A percentile compares a stretch with the other conserved stretches of the same genome.
These are phyloP conservation scores for Mucor piriformis DNA, from an alignment of 371 early-diverging fungal species.

Conservation along the genomic window DNA sequence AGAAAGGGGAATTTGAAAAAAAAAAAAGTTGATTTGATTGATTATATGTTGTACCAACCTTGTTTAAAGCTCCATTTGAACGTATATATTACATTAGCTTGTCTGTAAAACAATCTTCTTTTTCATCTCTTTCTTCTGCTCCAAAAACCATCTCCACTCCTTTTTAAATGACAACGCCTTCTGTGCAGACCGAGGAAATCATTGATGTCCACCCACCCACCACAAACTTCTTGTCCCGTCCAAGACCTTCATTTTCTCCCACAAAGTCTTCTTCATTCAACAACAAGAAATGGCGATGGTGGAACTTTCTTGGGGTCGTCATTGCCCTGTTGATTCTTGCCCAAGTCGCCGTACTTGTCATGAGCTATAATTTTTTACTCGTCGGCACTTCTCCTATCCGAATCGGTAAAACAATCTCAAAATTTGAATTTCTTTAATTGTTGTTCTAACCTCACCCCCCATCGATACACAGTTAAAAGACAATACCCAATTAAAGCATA, in stretches of 20 bases:
- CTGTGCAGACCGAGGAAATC: not conserved
- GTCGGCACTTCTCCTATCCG: conserved; percentile 47
- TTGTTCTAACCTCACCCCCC: not conserved
- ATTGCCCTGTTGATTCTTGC: conserved; percentile 42
- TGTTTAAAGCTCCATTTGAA: too few species aligned
- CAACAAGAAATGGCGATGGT: conserved; percentile 57
- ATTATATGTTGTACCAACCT: too few species aligned
- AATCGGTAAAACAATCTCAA: conserved; percentile 49
- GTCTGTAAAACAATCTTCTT: too few species aligned
- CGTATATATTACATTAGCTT: too few species aligned
- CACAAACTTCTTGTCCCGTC: not conserved
- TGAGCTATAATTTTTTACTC: conserved; percentile 44
- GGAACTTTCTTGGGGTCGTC: conserved; percentile 46
- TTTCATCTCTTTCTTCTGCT: too few species aligned
- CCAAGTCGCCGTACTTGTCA: conserved; percentile 38
- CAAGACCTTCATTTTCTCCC: not conserved
- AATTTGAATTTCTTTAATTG: not conserved
- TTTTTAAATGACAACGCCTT: conserved; percentile 1
- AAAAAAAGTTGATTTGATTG: too few species aligned
- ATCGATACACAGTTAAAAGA: conserved; percentile 27
- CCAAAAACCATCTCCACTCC: not conserved
- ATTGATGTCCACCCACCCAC: not conserved
- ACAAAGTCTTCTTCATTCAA: conserved; percentile 5
- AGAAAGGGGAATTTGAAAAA: too few species aligned
- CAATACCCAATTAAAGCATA: conserved; percentile 57